These are phyloP conservation scores for Pelargonium cotyledonis DNA, from an alignment of 441 rosid genomes.

Conservation along the genomic window DNA sequence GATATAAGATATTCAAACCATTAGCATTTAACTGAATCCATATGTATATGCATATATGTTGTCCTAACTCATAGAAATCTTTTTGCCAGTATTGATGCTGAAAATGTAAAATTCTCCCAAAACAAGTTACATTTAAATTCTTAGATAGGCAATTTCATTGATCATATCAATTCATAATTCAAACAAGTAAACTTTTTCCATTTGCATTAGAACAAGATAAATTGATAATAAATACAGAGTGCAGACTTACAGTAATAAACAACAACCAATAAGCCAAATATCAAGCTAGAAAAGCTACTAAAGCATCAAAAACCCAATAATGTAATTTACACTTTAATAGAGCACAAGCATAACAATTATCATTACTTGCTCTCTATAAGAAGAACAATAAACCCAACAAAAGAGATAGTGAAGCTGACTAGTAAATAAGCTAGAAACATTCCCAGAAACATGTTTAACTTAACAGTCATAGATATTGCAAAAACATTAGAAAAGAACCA, in stretches of 20 bases:
- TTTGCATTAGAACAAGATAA: too few species aligned
- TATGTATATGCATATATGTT: too few species aligned
- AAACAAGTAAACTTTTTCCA: neutral
- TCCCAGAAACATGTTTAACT: neutral
- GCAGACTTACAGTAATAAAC: too few species aligned
- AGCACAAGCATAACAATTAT: neutral
- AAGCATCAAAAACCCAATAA: neutral
- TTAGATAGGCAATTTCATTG: neutral
- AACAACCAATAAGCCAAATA: neutral
- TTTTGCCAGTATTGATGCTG: too few species aligned
- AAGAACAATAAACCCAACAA: neutral
- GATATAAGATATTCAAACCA: too few species aligned
- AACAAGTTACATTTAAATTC: neutral
- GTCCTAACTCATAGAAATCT: too few species aligned
- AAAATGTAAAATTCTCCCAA: neutral
- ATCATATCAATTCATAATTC: neutral
- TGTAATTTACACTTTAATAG: neutral
- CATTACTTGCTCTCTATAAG: neutral
- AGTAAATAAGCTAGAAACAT: neutral
- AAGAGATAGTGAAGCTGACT: neutral
- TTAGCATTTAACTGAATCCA: too few species aligned
- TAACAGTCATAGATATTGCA: neutral
- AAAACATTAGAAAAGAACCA: neutral
- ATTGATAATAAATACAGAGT: neutral
- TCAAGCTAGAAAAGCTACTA: neutral